Percentiles rank a stretch among this genome's conserved stretches.
Evolutionary conservation across 2,329 filamentous ascomycete species (phyloP).

Genomic region (Botryosphaeria dothidea): DNA sequence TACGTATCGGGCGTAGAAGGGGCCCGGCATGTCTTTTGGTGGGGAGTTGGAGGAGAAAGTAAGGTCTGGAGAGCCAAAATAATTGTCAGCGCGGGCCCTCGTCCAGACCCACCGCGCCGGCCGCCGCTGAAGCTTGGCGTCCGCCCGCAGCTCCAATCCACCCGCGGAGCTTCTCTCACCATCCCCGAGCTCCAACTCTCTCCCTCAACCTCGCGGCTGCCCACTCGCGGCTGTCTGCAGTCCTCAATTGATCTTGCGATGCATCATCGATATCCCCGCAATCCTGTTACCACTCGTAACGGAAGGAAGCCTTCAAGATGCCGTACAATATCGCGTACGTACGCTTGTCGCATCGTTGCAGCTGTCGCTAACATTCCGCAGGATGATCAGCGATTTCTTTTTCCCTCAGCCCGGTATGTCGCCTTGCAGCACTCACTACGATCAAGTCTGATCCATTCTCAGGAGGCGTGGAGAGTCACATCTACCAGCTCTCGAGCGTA

Average conservation of each 20-base stretch:
- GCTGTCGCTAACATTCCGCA: conserved; percentile 35
- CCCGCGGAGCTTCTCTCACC: background rate
- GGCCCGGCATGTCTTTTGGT: conserved; percentile 44
- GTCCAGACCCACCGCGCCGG: background rate
- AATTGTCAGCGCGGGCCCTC: conserved; percentile 17
- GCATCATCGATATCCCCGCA: conserved; percentile 25
- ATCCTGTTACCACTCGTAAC: conserved; percentile 15
- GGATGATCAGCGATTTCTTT: conserved; percentile 99
- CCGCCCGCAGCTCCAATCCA: background rate
- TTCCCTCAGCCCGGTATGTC: conserved; percentile 80
- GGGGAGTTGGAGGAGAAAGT: background rate
- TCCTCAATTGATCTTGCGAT: conserved; percentile 11
- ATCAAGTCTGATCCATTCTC: conserved; percentile 23
- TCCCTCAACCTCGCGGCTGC: conserved; percentile 1
- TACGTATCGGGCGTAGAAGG: conserved; percentile 50
- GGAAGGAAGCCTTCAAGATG: conserved; percentile 46
- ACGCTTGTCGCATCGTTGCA: background rate
- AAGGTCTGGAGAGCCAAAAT: background rate
- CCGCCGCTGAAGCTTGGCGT: conserved; percentile 1
- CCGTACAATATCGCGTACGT: conserved; percentile 70
- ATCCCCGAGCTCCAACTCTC: background rate
- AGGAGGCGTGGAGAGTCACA: conserved; percentile 94
- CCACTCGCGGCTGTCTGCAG: background rate
- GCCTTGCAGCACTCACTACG: background rate
- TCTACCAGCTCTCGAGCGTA: conserved; percentile 89